Percentiles rank a stretch among this genome's conserved stretches.
These are phyloP conservation scores for Phytophthora rubi DNA, from an alignment of 352 stramenopile species.

Conservation along the genomic window DNA sequence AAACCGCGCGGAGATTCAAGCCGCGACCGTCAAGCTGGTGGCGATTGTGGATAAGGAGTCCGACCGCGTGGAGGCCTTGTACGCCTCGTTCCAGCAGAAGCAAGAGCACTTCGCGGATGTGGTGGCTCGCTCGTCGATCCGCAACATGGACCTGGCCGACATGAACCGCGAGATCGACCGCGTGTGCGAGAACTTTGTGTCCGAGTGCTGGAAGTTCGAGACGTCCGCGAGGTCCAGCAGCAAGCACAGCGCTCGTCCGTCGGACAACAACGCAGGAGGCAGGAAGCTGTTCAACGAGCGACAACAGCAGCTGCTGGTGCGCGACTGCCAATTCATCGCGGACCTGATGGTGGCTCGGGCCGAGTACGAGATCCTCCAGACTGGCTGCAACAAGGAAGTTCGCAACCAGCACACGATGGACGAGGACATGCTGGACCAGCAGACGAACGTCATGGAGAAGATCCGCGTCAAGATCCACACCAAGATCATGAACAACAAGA, in stretches of 20 bases:
- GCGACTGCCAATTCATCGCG: conserved; percentile 84
- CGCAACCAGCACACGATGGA: conserved; percentile 53
- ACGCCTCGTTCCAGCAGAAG: conserved; percentile 81
- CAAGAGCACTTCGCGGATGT: conserved; percentile 85
- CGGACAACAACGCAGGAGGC: conserved; percentile 50
- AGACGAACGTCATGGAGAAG: conserved; percentile 72
- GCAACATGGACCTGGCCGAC: conserved; percentile 82
- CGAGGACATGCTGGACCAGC: conserved; percentile 72
- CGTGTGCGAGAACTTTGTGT: conserved; percentile 80
- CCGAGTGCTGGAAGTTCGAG: conserved; percentile 90
- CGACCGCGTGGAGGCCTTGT: conserved; percentile 80
- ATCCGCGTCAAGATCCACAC: conserved; percentile 76
- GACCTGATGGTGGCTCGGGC: conserved; percentile 78
- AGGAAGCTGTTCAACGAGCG: conserved; percentile 85
- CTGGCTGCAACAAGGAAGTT: conserved; percentile 69
- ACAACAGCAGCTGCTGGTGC: conserved; percentile 77
- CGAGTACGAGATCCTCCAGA: conserved; percentile 79
- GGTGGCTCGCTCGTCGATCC: conserved; percentile 75
- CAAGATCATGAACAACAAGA: conserved; percentile 92
- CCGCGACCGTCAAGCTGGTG: conserved; percentile 64
- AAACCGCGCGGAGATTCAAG: conserved; percentile 78
- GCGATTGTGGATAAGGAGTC: conserved; percentile 84
- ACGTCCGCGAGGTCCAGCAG: conserved; percentile 72
- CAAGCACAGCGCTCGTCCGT: conserved; percentile 40
- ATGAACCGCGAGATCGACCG: conserved; percentile 85